Percentiles rank a stretch among this genome's conserved stretches.
phyloP scores from a whole-genome alignment of 1,284 basidiomycete species.

The Boletus sp. region DNA sequence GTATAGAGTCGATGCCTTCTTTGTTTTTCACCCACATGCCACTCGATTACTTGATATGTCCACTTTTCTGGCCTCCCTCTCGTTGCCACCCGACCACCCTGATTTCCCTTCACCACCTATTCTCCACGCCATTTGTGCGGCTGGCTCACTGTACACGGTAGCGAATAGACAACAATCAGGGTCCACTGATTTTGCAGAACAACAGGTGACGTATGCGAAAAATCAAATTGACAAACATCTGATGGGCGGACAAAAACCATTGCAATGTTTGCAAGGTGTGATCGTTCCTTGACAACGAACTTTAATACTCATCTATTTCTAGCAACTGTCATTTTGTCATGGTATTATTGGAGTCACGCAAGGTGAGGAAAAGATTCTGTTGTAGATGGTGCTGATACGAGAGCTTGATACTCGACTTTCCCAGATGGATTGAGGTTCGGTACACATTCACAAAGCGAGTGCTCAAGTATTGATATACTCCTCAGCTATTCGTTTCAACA shows the following conservation, averaged over 20 bases:
- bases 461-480: constrained; percentile 6
- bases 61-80: constrained; percentile 61
- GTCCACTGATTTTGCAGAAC: constrained; percentile 49
- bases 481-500: constrained; percentile 56
- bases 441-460: background rate
- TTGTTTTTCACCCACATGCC: constrained; percentile 67
- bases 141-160: constrained; percentile 64
- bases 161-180: constrained; percentile 38
- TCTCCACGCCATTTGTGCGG: constrained; percentile 74
- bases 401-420: background rate
- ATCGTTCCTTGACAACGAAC: background rate
- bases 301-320: constrained; percentile 1
- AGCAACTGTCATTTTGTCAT: constrained; percentile 62
- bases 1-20: constrained; percentile 65
- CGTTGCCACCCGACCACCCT: constrained; percentile 61
- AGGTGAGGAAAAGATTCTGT: constrained; percentile 39
- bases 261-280: constrained; percentile 61
- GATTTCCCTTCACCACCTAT: constrained; percentile 64
- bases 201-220: constrained; percentile 57
- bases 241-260: constrained; percentile 50
- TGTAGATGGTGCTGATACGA: background rate
- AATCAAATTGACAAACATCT: constrained; percentile 48
- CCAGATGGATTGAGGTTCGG: constrained; percentile 68
- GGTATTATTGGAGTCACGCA: constrained; percentile 72
- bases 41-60: constrained; percentile 59